These are phyloP conservation scores for Isatis lusitanica DNA, from an alignment of 441 rosid species.

Conservation along the genomic window DNA sequence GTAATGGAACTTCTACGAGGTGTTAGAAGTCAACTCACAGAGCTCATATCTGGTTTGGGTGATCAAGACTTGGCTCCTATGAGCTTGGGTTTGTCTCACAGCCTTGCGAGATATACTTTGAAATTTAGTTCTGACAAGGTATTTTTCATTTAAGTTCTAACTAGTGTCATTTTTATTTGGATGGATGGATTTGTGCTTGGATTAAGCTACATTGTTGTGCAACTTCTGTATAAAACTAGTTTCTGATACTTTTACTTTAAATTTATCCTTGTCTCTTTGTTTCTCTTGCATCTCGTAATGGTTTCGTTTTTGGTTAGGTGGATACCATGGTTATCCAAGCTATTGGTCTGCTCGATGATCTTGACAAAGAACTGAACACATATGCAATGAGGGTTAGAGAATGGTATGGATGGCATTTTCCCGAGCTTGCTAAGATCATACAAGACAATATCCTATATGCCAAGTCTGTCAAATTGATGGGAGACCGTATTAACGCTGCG, in stretches of 20 bases:
- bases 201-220: neutral
- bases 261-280: neutral
- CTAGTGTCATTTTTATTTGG: neutral
- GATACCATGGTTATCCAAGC: slow-evolving; percentile 97
- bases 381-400: slow-evolving; percentile 94
- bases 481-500: slow-evolving; percentile 75
- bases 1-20: slow-evolving; percentile 98
- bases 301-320: slow-evolving; percentile 45
- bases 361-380: slow-evolving; percentile 87
- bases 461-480: slow-evolving; percentile 81
- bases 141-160: neutral
- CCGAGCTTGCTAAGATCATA: slow-evolving; percentile 89
- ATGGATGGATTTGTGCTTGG: neutral
- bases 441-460: slow-evolving; percentile 86
- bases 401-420: slow-evolving; percentile 99
- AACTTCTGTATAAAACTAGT: neutral
- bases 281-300: neutral
- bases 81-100: slow-evolving; percentile 95
- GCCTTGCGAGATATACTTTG: slow-evolving; percentile 80
- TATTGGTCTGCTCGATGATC: slow-evolving; percentile 87
- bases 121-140: slow-evolving; percentile 97
- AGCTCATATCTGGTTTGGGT: slow-evolving; percentile 80
- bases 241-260: neutral
- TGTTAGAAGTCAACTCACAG: slow-evolving; percentile 81
- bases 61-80: slow-evolving; percentile 88